Percentiles rank a stretch among this genome's conserved stretches.
Evolutionary conservation across 306 rosid species (phyloP).

Genomic region (Betula pendula): DNA sequence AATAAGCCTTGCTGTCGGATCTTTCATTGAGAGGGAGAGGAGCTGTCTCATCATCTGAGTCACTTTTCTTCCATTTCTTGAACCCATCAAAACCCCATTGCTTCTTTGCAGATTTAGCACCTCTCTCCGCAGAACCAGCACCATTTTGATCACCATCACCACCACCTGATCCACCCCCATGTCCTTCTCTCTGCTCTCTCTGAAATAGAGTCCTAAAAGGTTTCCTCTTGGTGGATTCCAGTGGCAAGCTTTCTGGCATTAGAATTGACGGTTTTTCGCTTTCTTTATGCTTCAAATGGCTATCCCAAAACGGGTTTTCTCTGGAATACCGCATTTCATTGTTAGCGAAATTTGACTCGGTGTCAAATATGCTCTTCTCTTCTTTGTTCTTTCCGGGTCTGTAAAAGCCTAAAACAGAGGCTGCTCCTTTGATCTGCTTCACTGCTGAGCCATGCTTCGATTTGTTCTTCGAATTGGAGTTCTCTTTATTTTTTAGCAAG

Average conservation of each 20-base stretch:
- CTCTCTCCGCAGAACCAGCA: constrained; percentile 33
- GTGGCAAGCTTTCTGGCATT: constrained; percentile 57
- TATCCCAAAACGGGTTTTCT: constrained; percentile 47
- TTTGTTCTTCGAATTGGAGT: constrained; percentile 50
- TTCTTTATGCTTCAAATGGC: constrained; percentile 26
- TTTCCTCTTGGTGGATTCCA: constrained; percentile 55
- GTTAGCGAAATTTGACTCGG: constrained; percentile 21
- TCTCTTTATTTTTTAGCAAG: constrained; percentile 46
- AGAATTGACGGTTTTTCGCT: constrained; percentile 52
- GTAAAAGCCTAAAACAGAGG: constrained; percentile 68
- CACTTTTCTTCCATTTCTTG: constrained; percentile 78
- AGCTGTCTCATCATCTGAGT: constrained; percentile 72
- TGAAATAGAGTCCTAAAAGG: constrained; percentile 75
- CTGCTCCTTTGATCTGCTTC: constrained; percentile 84
- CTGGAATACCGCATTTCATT: constrained; percentile 28
- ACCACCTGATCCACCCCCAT: constrained; percentile 15
- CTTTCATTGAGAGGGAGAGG: constrained; percentile 69
- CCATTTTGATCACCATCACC: constrained; percentile 25
- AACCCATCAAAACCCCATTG: constrained; percentile 79
- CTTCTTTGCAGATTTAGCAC: constrained; percentile 53
- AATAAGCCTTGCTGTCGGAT: constrained; percentile 54
- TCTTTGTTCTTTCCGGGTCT: constrained; percentile 50
- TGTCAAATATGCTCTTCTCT: constrained; percentile 68
- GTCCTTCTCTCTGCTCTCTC: constrained; percentile 55
- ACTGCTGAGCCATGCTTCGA: constrained; percentile 51